Evolutionary conservation across 768 basidiomycete genomes (phyloP), one percentile per base, ranked within the genome.

Genomic region (Phaeotremella fagi): DNA sequence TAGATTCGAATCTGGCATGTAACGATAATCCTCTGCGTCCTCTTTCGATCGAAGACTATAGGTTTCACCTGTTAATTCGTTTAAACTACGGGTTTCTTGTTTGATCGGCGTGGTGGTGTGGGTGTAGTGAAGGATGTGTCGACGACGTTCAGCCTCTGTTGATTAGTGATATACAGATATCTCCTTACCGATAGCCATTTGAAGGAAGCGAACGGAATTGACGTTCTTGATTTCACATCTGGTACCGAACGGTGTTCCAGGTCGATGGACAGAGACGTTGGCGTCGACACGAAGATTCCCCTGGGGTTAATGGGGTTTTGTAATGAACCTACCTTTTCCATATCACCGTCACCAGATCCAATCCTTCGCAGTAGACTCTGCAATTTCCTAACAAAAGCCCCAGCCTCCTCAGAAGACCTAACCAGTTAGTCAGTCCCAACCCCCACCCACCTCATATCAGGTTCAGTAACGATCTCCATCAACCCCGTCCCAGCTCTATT

Each of bases 151-250:
- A 31, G 82, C 83, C 7, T 80, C 92, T 95, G 62, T 9, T 4
- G 25, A 0, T 25, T 7, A 41, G 38, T 22, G 38, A 41, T 14
- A 44, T 1, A 28, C 4, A 15, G 26, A 20, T 31, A 28, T 35
- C n/a, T 44, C n/a, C 76, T 44, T 14, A 95, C 94, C 80, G 47
- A 97, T 89, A 12, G 92, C 94, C 16, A 82, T 79, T 73, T 81
- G 81, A 77, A 90, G 85, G 73, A 86, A 90, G 59, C 82, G 83
- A 37, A 95, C 79, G 49, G 90, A 90, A 70, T 97, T 97, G 37
- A 99, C 80, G 65, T 99, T 99, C 75, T 99, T 99, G 63, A 99
- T 83, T 75, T 99, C 94, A 66, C 90, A 92, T 26, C 94, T 83
- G 1, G 86, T 94, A 1, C 91, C 77, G 3, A 59, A 68, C 9